phyloP scores from a whole-genome alignment of 805 yeast genomes.

The Candida argentea region DNA sequence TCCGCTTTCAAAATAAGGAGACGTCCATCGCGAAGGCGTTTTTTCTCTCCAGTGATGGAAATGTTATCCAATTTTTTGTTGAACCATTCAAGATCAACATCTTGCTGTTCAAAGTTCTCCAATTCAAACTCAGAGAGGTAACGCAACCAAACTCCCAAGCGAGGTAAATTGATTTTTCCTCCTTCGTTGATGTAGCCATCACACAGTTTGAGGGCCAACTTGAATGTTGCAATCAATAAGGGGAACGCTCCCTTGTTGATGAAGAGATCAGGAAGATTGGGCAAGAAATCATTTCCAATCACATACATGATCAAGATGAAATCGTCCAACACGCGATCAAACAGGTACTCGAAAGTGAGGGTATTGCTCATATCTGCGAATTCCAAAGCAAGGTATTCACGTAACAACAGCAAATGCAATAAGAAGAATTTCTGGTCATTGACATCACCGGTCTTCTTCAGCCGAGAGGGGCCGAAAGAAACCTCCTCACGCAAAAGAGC shows the following conservation, averaged over 20 bases:
- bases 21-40: conserved; percentile 56
- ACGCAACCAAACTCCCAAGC: conserved; percentile 69
- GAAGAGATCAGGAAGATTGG: conserved; percentile 89
- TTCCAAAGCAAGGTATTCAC: conserved; percentile 88
- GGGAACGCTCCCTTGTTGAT: conserved; percentile 96
- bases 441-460: conserved; percentile 34
- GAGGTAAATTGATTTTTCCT: conserved; percentile 69
- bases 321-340: conserved; percentile 87
- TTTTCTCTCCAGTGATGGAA: conserved; percentile 61
- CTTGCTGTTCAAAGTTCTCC: conserved; percentile 75
- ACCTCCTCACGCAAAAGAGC: conserved; percentile 94
- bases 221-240: conserved; percentile 79
- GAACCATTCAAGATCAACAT: conserved; percentile 86
- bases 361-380: conserved; percentile 60
- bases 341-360: conserved; percentile 60
- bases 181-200: conserved; percentile 81
- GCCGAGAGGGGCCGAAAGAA: conserved; percentile 55
- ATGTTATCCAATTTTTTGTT: conserved; percentile 75
- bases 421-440: conserved; percentile 74
- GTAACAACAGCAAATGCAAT: conserved; percentile 73
- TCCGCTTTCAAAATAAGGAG: conserved; percentile 60
- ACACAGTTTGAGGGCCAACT: conserved; percentile 56
- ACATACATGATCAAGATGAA: conserved; percentile 87
- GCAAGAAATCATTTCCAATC: conserved; percentile 96
- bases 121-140: conserved; percentile 71